These are phyloP conservation scores for Aspergillus kassunensis DNA, from an alignment of 495 filamentous ascomycete species.

Conservation along the genomic window DNA sequence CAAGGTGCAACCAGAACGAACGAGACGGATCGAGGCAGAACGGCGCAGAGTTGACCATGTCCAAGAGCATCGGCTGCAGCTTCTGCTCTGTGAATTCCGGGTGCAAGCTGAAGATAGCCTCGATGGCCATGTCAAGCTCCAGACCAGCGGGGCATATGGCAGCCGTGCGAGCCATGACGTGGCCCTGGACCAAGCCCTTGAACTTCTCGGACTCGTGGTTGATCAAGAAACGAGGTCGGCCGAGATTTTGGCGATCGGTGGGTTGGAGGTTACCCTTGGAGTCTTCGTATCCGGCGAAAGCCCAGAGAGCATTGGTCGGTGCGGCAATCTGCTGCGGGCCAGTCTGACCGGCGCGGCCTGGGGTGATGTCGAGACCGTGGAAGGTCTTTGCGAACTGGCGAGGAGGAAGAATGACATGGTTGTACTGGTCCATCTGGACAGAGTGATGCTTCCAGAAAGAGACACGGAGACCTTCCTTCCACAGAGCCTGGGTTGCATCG, in stretches of 20 bases:
- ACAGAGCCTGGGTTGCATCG: slow-evolving; percentile 39
- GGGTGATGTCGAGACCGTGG: slow-evolving; percentile 30
- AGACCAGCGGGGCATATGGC: slow-evolving; percentile 45
- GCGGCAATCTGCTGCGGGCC: no score
- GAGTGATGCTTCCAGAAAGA: slow-evolving; percentile 46
- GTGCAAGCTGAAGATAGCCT: slow-evolving; percentile 37
- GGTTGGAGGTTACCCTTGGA: no score
- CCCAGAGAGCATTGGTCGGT: slow-evolving; percentile 1
- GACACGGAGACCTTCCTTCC: slow-evolving; percentile 38
- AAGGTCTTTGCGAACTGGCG: slow-evolving; percentile 47
- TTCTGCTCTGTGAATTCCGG: slow-evolving; percentile 19
- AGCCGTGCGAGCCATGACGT: slow-evolving; percentile 44
- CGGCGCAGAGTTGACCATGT: slow-evolving; percentile 33
- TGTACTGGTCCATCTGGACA: slow-evolving; percentile 29
- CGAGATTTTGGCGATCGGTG: slow-evolving; percentile 11
- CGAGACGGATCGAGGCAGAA: slow-evolving; percentile 35
- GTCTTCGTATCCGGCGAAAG: slow-evolving; percentile 42
- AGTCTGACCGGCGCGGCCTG: no score
- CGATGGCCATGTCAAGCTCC: slow-evolving; percentile 42
- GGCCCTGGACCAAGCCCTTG: slow-evolving; percentile 29
- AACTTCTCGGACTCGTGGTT: slow-evolving; percentile 40
- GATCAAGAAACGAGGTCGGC: slow-evolving; percentile 38
- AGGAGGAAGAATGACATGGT: slow-evolving; percentile 37
- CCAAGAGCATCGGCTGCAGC: slow-evolving; percentile 27
- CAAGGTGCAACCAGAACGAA: slow-evolving; percentile 20